These are phyloP conservation scores for Tylopilus sp. DNA, from an alignment of 768 basidiomycete species.

Conservation along the genomic window DNA sequence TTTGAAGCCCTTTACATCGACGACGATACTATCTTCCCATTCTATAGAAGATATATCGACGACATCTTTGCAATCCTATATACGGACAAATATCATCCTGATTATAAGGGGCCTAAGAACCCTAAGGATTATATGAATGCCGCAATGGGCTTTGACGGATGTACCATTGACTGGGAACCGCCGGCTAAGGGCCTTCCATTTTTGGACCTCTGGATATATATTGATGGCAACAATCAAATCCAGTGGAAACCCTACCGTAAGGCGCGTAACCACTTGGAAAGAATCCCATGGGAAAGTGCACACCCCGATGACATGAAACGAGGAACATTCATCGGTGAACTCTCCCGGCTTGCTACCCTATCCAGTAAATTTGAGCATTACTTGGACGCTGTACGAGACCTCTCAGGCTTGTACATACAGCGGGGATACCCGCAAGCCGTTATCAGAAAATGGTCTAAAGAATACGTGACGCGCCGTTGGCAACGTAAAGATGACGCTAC, in stretches of 20 bases:
- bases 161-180: not conserved
- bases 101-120: not conserved
- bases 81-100: not conserved
- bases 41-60: not conserved
- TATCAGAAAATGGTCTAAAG: not conserved
- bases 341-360: not conserved
- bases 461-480: not conserved
- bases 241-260: not conserved
- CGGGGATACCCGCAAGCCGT: not conserved
- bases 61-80: not conserved
- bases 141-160: not conserved
- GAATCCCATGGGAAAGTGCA: not conserved
- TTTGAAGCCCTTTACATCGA: not conserved
- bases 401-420: not conserved
- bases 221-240: not conserved
- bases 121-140: not conserved
- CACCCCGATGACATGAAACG: not conserved
- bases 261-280: not conserved
- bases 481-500: not conserved
- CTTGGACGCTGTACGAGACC: not conserved
- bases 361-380: not conserved
- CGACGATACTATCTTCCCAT: not conserved
- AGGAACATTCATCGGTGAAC: not conserved
- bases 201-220: not conserved
- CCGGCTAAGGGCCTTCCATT: not conserved